A percentile compares a stretch with the other conserved stretches of the same genome.
These are phyloP conservation scores for Calonectria pteridis DNA, from an alignment of 2,329 filamentous ascomycete species.

Conservation along the genomic window DNA sequence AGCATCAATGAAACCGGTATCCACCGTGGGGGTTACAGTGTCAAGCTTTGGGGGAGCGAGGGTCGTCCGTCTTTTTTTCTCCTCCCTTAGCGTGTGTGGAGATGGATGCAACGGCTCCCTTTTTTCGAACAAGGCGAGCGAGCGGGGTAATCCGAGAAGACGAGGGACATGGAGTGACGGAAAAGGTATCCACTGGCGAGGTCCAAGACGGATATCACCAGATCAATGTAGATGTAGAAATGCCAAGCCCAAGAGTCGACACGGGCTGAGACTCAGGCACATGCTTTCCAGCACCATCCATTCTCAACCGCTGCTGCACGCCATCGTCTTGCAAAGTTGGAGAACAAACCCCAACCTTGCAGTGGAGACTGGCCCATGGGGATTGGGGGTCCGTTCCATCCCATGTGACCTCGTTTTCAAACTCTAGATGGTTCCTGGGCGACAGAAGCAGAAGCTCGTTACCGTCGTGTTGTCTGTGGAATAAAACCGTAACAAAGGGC, in stretches of 20 bases:
- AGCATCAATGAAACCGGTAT: conserved; percentile 3
- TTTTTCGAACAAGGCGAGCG: not conserved
- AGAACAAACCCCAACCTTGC: conserved; percentile 3
- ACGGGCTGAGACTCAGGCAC: not conserved
- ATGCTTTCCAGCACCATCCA: not conserved
- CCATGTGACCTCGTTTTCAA: not conserved
- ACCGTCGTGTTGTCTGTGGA: not conserved
- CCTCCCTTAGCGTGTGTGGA: conserved; percentile 1
- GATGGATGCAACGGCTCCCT: conserved; percentile 6
- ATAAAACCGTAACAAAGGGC: not conserved
- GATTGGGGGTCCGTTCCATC: conserved; percentile 9
- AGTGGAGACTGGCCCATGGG: not conserved
- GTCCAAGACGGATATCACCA: not conserved
- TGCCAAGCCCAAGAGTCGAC: not conserved
- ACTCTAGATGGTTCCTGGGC: not conserved
- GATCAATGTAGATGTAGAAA: not conserved
- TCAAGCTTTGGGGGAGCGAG: conserved; percentile 6
- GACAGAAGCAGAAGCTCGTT: conserved; percentile 23
- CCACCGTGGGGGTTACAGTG: conserved; percentile 13
- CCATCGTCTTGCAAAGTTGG: not conserved
- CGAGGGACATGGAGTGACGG: not conserved
- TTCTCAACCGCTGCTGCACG: not conserved
- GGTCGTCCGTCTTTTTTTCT: not conserved
- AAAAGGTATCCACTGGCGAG: conserved; percentile 3
- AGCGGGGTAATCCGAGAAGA: not conserved